These are phyloP conservation scores for Tetrapisispora pingtungensis DNA, from an alignment of 805 yeast species.

Conservation along the genomic window DNA sequence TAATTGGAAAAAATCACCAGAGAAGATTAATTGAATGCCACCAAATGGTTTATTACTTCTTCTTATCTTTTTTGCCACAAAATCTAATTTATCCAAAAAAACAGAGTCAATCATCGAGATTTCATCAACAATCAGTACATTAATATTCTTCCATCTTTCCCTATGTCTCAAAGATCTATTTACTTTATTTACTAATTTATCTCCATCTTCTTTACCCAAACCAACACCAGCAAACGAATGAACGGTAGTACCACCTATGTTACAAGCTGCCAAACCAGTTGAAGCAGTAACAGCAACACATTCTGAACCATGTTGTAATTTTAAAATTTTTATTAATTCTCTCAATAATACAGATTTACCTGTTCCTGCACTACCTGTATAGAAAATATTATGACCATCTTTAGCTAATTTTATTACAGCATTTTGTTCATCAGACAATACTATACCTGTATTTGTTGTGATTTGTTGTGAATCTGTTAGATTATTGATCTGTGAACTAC, in stretches of 20 bases:
- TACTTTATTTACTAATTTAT: conserved; percentile 40
- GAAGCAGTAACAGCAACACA: conserved; percentile 73
- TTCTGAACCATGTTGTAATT: conserved; percentile 35
- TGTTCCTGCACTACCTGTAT: conserved; percentile 97
- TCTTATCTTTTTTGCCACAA: conserved; percentile 45
- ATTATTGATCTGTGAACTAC: neutral
- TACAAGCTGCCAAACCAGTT: conserved; percentile 76
- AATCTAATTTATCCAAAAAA: conserved; percentile 52
- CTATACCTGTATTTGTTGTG: conserved; percentile 4
- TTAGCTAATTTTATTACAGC: conserved; percentile 55
- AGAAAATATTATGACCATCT: conserved; percentile 62
- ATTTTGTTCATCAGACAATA: conserved; percentile 51
- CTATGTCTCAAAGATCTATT: conserved; percentile 40
- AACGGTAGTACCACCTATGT: conserved; percentile 68
- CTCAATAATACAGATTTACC: conserved; percentile 83
- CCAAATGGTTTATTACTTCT: conserved; percentile 53
- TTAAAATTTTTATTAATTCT: conserved; percentile 46
- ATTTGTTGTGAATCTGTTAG: neutral
- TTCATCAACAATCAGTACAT: conserved; percentile 66
- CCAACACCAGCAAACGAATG: conserved; percentile 77
- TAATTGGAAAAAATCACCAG: conserved; percentile 76
- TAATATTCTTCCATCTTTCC: conserved; percentile 46
- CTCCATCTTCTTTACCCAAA: conserved; percentile 46
- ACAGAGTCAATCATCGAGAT: conserved; percentile 71
- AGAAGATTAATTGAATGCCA: conserved; percentile 63